Evolutionary conservation across 2,329 filamentous ascomycete species (phyloP), one percentile per base, ranked within the genome.

Genomic region (Drechslera avenae): DNA sequence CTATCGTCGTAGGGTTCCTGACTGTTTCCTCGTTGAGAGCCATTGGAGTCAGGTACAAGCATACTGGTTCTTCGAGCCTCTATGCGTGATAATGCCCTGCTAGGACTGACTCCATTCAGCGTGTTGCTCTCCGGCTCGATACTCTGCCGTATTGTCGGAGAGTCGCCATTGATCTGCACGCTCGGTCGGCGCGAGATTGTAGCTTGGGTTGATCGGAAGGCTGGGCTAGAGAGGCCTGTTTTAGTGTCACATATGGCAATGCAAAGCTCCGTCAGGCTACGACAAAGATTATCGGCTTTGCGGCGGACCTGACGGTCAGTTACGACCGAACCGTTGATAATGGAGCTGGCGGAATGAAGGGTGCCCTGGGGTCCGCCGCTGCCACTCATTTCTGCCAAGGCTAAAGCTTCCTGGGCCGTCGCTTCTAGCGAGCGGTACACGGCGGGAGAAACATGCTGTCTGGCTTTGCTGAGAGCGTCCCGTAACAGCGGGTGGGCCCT

Each of bases 281-380:
- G 88, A 71, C 94, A 97, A 69, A 99, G 86, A 67, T 89, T 91
- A 69, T 99, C 93, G 21, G 91, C 90, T 73, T 96, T 97, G 56
- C 93, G 86, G 40, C 91, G 86, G 13, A 96, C 80, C 69, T 96
- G 90, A 42, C 94, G 85, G 69, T 99, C 93, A 1, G 89, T 87
- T 1, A 78, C 79, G 10, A 76, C 73, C 18, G 77, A 74, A 23
- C 86, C 84, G 50, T 86, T 82, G 42, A 81, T 78, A 63, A 86
- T 87, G 10, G 84, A 83, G 35, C 83, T 85, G 52, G 87, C 86
- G 0, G 87, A 86, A 36, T 87, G 87, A 0, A 86, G 64, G 4
- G 73, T 74, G 8, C 78, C 79, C 48, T 78, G 87, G 42, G 90
- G 84, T 10, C 89, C 88, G 35, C 82, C 82, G 36, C 82, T 83